Conservation (phyloP, 257 asterid species). For the Ajuga chamaepitys region DNA sequence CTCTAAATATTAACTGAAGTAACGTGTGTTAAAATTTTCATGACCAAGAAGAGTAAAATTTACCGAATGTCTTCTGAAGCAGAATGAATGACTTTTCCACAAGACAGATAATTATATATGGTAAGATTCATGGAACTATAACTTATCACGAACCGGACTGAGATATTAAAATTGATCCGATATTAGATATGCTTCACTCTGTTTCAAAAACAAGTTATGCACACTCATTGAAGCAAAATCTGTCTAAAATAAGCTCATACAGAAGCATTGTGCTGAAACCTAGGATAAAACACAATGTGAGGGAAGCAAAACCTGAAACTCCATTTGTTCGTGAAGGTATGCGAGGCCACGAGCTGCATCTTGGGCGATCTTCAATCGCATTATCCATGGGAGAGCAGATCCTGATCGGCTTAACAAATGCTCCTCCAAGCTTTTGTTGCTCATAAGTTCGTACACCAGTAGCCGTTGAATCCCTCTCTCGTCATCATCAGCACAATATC, state of each 20-base stretch:
- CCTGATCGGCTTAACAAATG: conserved; percentile 57
- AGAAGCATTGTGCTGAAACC: background rate
- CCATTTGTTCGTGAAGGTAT: conserved; percentile 95
- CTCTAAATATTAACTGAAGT: conserved; percentile 78
- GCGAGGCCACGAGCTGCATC: conserved; percentile 96
- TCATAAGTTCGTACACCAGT: conserved; percentile 82
- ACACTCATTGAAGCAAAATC: background rate
- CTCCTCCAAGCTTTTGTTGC: conserved; percentile 83
- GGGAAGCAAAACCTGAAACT: conserved; percentile 63
- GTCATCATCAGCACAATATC: conserved; percentile 93
- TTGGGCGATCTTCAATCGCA: conserved; percentile 70
- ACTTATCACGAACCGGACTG: too few relatives aligned
- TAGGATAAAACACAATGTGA: background rate
- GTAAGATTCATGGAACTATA: too few relatives aligned
- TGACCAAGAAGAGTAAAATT: too few relatives aligned
- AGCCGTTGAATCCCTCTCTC: conserved; percentile 96
- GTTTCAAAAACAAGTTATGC: background rate
- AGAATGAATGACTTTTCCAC: too few relatives aligned
- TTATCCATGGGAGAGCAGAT: conserved; percentile 66
- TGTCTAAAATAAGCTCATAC: background rate
- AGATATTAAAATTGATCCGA: too few relatives aligned
- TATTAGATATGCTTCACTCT: background rate
- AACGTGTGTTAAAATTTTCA: background rate
- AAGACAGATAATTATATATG: too few relatives aligned
- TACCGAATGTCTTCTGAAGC: too few relatives aligned